A percentile compares a stretch with the other conserved stretches of the same genome.
Evolutionary conservation across 495 filamentous ascomycete species (phyloP).

Genomic region (Hypoxylon cercidicola): DNA sequence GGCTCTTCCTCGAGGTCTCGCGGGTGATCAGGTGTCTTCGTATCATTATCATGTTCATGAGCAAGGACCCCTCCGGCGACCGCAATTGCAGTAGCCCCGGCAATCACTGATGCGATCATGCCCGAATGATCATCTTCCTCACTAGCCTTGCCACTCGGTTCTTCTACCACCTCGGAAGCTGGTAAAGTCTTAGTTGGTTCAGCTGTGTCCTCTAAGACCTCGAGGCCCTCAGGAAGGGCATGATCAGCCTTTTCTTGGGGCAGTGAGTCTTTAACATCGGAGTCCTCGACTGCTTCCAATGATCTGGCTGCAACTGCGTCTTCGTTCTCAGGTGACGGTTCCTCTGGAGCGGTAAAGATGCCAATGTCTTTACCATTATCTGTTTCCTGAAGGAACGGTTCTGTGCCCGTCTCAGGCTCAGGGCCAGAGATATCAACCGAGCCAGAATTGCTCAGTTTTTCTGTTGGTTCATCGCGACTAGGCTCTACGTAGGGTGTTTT

Average conservation of each 20-base stretch:
- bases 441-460: background rate
- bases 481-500: background rate
- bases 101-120: conserved; percentile 6
- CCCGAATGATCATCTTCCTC: background rate
- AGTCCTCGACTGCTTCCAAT: background rate
- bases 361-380: background rate
- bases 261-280: conserved; percentile 1
- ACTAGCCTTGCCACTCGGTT: background rate
- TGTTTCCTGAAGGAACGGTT: background rate
- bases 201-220: conserved; percentile 8
- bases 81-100: conserved; percentile 14
- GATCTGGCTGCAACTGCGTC: background rate
- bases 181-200: background rate
- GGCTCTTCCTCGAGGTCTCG: background rate
- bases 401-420: background rate
- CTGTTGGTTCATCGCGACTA: conserved; percentile 5
- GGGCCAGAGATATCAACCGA: conserved; percentile 1
- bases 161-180: background rate
- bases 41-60: conserved; percentile 5
- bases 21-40: conserved; percentile 5
- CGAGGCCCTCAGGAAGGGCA: background rate
- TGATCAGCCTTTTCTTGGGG: conserved; percentile 5
- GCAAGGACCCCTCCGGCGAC: conserved; percentile 1
- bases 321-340: background rate
- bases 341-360: background rate